Conservation (phyloP, 768 basidiomycete genomes). For the Galerina sulciceps region DNA sequence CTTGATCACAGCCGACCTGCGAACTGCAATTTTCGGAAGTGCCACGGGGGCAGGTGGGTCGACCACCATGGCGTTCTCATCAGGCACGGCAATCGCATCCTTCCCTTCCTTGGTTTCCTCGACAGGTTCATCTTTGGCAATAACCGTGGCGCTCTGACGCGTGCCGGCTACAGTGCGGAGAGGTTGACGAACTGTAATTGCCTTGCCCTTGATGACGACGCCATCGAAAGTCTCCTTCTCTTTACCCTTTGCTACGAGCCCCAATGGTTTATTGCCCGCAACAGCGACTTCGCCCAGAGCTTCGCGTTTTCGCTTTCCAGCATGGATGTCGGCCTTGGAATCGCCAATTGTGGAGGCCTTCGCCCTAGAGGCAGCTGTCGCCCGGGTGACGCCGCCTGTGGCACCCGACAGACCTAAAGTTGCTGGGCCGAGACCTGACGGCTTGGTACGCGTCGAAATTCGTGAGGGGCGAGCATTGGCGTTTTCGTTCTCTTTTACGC, state of each 20-base stretch:
- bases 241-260: slow-evolving; percentile 53
- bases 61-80: slow-evolving; percentile 61
- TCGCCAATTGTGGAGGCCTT: slow-evolving; percentile 43
- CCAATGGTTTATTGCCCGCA: slow-evolving; percentile 51
- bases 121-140: slow-evolving; percentile 33
- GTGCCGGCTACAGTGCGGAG: slow-evolving; percentile 53
- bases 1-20: slow-evolving; percentile 39
- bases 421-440: slow-evolving; percentile 45
- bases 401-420: slow-evolving; percentile 35
- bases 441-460: slow-evolving; percentile 66
- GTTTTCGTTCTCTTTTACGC: slow-evolving; percentile 75
- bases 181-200: slow-evolving; percentile 51
- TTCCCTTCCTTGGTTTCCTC: slow-evolving; percentile 15
- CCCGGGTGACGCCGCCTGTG: slow-evolving; percentile 47
- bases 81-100: slow-evolving; percentile 26
- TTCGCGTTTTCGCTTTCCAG: slow-evolving; percentile 79
- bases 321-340: slow-evolving; percentile 50
- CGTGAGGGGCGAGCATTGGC: slow-evolving; percentile 67
- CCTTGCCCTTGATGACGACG: slow-evolving; percentile 62
- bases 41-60: slow-evolving; percentile 43
- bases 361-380: slow-evolving; percentile 58
- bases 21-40: slow-evolving; percentile 45
- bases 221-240: slow-evolving; percentile 69
- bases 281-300: slow-evolving; percentile 76
- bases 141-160: slow-evolving; percentile 36